These are phyloP conservation scores for Russula emetica DNA, from an alignment of 768 basidiomycete species.

Conservation along the genomic window DNA sequence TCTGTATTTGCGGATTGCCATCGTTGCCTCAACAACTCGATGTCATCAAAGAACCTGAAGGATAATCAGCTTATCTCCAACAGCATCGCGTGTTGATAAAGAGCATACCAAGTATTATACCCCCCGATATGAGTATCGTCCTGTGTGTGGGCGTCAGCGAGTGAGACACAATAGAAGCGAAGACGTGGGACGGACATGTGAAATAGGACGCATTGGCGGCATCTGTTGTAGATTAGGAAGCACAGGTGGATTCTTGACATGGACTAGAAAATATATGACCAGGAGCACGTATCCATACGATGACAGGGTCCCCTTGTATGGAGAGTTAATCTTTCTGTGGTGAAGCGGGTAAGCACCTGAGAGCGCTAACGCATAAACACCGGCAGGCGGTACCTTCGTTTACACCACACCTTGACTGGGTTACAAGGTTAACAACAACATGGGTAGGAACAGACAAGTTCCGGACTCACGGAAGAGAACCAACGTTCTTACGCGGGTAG, in stretches of 20 bases:
- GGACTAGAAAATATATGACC: conserved; percentile 95
- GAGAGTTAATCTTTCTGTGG: conserved; percentile 92
- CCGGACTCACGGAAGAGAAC: conserved; percentile 87
- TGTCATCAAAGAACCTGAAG: conserved; percentile 89
- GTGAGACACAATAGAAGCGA: conserved; percentile 9
- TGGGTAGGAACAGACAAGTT: conserved; percentile 25
- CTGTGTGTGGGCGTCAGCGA: conserved; percentile 37
- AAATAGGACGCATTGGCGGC: conserved; percentile 83
- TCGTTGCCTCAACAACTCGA: conserved; percentile 82
- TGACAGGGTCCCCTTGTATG: conserved; percentile 93
- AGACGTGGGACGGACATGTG: conserved; percentile 47
- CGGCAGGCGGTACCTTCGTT: conserved; percentile 58
- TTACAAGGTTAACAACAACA: conserved; percentile 4
- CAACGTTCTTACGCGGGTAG: conserved; percentile 85
- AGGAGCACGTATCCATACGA: conserved; percentile 98
- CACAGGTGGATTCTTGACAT: conserved; percentile 96
- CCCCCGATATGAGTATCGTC: conserved; percentile 78
- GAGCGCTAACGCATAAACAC: conserved; percentile 24
- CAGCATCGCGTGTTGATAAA: not conserved
- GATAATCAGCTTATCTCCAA: not conserved
- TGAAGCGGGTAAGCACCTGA: conserved; percentile 5
- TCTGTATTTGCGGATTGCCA: conserved; percentile 96
- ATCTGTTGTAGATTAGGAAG: conserved; percentile 95
- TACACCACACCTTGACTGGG: conserved; percentile 98
- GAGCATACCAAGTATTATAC: conserved; percentile 65